Conservation (phyloP, 2,329 filamentous ascomycete genomes). For the Sclerotinia sclerotiorum region DNA sequence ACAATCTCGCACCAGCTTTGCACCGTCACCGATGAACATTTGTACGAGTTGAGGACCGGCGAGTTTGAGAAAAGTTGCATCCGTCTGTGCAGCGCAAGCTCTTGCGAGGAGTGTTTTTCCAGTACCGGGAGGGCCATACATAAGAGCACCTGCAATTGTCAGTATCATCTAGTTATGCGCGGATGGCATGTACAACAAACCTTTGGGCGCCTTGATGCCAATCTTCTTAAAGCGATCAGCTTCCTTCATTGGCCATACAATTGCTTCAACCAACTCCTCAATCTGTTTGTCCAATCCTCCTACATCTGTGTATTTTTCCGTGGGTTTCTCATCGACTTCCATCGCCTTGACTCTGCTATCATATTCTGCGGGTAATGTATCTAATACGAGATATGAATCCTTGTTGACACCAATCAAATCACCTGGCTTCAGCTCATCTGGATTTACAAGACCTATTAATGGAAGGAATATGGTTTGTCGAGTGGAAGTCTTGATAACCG, state of each 20-base stretch:
- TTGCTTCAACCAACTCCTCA: slow-evolving; percentile 95
- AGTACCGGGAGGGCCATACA: slow-evolving; percentile 93
- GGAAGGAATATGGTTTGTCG: slow-evolving; percentile 98
- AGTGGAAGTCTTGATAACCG: slow-evolving; percentile 98
- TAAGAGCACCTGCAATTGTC: slow-evolving; percentile 71
- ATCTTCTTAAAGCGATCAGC: slow-evolving; percentile 99
- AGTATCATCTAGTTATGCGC: slow-evolving; percentile 21
- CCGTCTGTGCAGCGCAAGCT: slow-evolving; percentile 95
- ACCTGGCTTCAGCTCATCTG: slow-evolving; percentile 89
- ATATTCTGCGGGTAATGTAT: slow-evolving; percentile 95
- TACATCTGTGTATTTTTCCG: slow-evolving; percentile 97
- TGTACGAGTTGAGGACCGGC: slow-evolving; percentile 96
- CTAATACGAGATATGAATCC: slow-evolving; percentile 95
- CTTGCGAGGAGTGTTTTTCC: slow-evolving; percentile 90
- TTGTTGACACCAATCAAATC: slow-evolving; percentile 99
- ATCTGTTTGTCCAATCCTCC: slow-evolving; percentile 98
- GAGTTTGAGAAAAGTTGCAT: slow-evolving; percentile 97
- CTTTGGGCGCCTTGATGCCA: slow-evolving; percentile 98
- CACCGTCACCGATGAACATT: slow-evolving; percentile 99
- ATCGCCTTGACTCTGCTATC: slow-evolving; percentile 99
- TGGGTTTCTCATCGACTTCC: slow-evolving; percentile 99
- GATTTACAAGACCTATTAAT: slow-evolving; percentile 93
- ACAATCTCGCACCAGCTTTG: slow-evolving; percentile 95
- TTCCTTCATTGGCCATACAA: slow-evolving; percentile 99
- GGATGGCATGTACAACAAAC: slow-evolving; percentile 52